Conservation (phyloP, 441 rosid species). For the Isatis lusitanica region DNA sequence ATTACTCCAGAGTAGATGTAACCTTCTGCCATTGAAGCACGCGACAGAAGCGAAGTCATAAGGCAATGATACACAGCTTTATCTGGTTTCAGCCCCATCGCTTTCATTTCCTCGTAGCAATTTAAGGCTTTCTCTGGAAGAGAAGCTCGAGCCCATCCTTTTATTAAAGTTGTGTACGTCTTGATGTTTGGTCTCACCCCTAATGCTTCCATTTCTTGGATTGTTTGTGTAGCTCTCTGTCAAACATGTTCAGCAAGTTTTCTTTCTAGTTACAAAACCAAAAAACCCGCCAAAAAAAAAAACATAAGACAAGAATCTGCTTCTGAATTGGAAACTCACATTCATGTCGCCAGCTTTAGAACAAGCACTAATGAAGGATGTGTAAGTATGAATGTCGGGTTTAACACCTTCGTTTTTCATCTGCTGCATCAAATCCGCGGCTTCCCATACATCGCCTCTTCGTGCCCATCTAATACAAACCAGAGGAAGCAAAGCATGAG, state of each 20-base stretch:
- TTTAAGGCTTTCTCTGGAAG: slow-evolving; percentile 86
- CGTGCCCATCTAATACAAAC: slow-evolving; percentile 78
- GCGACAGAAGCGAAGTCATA: slow-evolving; percentile 75
- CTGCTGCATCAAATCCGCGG: slow-evolving; percentile 92
- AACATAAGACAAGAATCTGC: background rate
- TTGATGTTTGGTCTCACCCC: slow-evolving; percentile 81
- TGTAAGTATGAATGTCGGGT: slow-evolving; percentile 89
- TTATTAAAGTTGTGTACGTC: slow-evolving; percentile 87
- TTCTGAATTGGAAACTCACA: slow-evolving; percentile 46
- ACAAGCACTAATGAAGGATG: slow-evolving; percentile 93
- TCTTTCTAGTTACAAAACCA: background rate
- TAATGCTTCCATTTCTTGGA: slow-evolving; percentile 65
- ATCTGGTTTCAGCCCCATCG: slow-evolving; percentile 72
- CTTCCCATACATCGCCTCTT: slow-evolving; percentile 99
- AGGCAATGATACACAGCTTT: slow-evolving; percentile 91
- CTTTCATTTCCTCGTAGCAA: slow-evolving; percentile 84
- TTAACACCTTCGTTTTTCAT: slow-evolving; percentile 83
- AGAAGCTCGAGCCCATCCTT: slow-evolving; percentile 95
- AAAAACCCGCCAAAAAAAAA: background rate
- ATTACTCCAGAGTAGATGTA: slow-evolving; percentile 61
- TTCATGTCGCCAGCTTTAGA: slow-evolving; percentile 96
- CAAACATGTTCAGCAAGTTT: slow-evolving; percentile 8
- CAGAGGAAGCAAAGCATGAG: background rate
- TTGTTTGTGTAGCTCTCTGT: slow-evolving; percentile 75
- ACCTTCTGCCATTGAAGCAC: slow-evolving; percentile 83